phyloP scores from a whole-genome alignment of 2,329 filamentous ascomycete genomes.

The Magnaporthales sp. region DNA sequence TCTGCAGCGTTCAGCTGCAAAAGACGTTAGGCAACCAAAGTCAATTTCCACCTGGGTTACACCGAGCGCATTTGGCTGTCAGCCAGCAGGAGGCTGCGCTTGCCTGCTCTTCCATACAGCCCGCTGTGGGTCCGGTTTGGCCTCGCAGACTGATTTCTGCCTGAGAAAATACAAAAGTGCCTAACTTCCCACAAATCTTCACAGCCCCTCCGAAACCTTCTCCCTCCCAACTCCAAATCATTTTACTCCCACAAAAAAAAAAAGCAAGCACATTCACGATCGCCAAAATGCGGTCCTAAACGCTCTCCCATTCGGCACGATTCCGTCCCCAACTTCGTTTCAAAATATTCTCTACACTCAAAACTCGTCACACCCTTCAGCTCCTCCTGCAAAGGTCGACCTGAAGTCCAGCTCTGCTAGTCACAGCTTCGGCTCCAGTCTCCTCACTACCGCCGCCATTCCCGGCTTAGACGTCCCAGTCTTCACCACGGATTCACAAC shows the following conservation, averaged over 20 bases:
- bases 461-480: conserved; percentile 58
- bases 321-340: conserved; percentile 35
- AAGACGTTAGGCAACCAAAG: background rate
- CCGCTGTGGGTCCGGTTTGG: background rate
- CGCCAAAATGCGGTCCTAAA: conserved; percentile 51
- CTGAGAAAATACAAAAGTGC: conserved; percentile 36
- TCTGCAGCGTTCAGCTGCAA: background rate
- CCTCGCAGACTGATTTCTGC: conserved; percentile 25
- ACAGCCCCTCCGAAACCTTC: conserved; percentile 16
- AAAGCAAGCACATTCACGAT: conserved; percentile 24
- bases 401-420: conserved; percentile 61
- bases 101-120: background rate
- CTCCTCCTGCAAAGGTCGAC: conserved; percentile 47
- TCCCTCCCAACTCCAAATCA: conserved; percentile 25
- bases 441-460: conserved; percentile 49
- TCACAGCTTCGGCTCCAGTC: conserved; percentile 49
- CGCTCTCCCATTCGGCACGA: conserved; percentile 38
- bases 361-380: conserved; percentile 32
- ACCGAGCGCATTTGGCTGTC: background rate
- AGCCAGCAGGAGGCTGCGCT: conserved; percentile 1
- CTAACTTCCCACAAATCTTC: conserved; percentile 16
- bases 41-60: background rate
- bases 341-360: conserved; percentile 34
- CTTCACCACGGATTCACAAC: conserved; percentile 73
- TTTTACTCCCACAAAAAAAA: conserved; percentile 19